phyloP scores from a whole-genome alignment of 176 grass and related monocot genomes.

The Eleusine coracana region DNA sequence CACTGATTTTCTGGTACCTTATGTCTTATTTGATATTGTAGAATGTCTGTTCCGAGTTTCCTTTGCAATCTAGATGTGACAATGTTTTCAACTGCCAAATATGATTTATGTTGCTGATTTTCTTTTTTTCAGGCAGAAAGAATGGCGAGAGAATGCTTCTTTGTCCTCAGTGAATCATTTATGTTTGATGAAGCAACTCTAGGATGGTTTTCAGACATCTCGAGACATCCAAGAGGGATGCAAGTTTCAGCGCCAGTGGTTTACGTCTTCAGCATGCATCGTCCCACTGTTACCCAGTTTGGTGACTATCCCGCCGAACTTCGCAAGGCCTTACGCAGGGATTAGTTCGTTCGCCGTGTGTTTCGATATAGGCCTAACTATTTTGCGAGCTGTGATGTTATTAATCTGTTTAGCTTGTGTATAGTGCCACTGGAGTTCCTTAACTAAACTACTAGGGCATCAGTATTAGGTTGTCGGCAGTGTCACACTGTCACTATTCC shows the following conservation, averaged over 20 bases:
- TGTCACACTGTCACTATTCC: neutral
- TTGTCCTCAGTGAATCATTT: constrained; percentile 72
- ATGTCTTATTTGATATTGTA: neutral
- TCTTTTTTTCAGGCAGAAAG: constrained; percentile 70
- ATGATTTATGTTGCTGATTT: neutral
- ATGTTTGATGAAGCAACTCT: constrained; percentile 80
- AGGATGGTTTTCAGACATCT: constrained; percentile 51
- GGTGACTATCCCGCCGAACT: constrained; percentile 42
- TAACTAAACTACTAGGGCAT: neutral
- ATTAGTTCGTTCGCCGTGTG: constrained; percentile 11
- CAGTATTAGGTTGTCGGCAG: neutral
- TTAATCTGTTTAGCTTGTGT: neutral
- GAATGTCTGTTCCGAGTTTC: neutral
- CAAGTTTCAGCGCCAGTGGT: constrained; percentile 65
- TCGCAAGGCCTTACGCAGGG: constrained; percentile 13
- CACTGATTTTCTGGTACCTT: neutral
- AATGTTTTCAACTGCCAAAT: neutral
- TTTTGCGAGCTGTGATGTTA: constrained; percentile 26
- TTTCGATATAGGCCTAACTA: constrained; percentile 20
- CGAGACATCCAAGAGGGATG: constrained; percentile 48
- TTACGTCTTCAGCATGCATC: constrained; percentile 76
- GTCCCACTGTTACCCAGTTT: constrained; percentile 51
- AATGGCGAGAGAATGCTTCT: constrained; percentile 75
- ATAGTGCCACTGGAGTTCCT: neutral
- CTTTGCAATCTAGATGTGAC: neutral